Evolutionary conservation across 352 stramenopile genomes (phyloP), one percentile per base, ranked within the genome.

Genomic region (Pythium monospermum): DNA sequence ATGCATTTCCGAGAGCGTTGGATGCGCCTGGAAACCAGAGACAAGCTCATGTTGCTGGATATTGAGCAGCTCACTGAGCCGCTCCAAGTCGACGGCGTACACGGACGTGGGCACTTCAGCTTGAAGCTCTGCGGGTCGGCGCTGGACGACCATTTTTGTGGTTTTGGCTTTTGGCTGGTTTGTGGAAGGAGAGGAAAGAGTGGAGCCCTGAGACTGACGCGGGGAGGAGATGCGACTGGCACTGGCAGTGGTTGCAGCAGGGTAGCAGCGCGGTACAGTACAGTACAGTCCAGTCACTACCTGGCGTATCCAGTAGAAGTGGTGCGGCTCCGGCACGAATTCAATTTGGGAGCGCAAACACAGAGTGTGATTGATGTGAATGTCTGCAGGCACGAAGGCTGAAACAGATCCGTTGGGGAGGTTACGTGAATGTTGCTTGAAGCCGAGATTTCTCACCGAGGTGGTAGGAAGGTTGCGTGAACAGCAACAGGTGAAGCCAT

Each of bases 1-100:
- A 42, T 91, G 79, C 60, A 91, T 91, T 36, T 85, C 76, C 19
- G 73, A 80, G 33, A 70, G 66, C 21, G 61, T 76, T 35, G 72
- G 73, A 49, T 83, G 57, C 11, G 64, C 50, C 52, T 84, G 69
- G 59, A 91, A 85, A 33, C 76, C 73, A 33, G 52, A 55, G 46
- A 69, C 56, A 18, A 69, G 57, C 37, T 69, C 61, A 51, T 59
- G 6, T 26, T 65, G 51, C 21, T 30, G 15, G 51, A 69, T 69
- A 21, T 54, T 31, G n/a, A 69, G 48, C 42, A 69, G 51, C 21
- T 61, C 49, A 19, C 51, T 56, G 16, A 69, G 44, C 0, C 57
- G 56, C 38, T 49, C 23, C 36, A 69, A 51, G 27, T 69, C 50
- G 28, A 69, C 25, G 16, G 61, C 58, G 32, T 69, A 69, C 30